phyloP scores from a whole-genome alignment of 129 eudicot genomes.

The Ambrosia artemisiifolia region DNA sequence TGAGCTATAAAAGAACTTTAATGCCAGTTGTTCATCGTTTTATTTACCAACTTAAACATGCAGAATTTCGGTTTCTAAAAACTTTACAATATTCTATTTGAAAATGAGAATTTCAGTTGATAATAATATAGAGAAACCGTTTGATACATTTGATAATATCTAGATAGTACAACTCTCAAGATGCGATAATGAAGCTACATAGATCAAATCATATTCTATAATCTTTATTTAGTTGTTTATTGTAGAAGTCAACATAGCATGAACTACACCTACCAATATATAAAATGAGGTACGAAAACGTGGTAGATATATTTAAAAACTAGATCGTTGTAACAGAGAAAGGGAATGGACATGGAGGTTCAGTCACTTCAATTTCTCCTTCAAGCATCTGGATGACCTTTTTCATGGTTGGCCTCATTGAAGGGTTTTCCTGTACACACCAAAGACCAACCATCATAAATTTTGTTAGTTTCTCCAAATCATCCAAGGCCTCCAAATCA shows the following conservation, averaged over 20 bases:
- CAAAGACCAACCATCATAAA: conserved; percentile 42
- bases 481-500: conserved; percentile 25
- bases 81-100: too few species aligned
- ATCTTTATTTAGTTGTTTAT: not conserved
- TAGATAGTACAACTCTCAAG: not conserved
- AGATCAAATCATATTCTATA: not conserved
- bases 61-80: too few species aligned
- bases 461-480: conserved; percentile 20
- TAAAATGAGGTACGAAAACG: not conserved
- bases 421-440: conserved; percentile 54
- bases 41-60: too few species aligned
- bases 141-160: not conserved
- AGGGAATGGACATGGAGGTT: conserved; percentile 39
- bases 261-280: not conserved
- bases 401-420: conserved; percentile 45
- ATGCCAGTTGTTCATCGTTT: too few species aligned
- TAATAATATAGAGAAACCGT: not conserved
- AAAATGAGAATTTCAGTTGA: too few species aligned
- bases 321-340: not conserved
- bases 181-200: not conserved
- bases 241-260: not conserved
- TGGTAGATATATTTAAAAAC: not conserved
- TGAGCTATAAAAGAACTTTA: too few species aligned
- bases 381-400: conserved; percentile 42
- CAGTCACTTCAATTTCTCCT: conserved; percentile 28